Conservation (phyloP, 2,329 filamentous ascomycete genomes). For the Claviceps purpurea region DNA sequence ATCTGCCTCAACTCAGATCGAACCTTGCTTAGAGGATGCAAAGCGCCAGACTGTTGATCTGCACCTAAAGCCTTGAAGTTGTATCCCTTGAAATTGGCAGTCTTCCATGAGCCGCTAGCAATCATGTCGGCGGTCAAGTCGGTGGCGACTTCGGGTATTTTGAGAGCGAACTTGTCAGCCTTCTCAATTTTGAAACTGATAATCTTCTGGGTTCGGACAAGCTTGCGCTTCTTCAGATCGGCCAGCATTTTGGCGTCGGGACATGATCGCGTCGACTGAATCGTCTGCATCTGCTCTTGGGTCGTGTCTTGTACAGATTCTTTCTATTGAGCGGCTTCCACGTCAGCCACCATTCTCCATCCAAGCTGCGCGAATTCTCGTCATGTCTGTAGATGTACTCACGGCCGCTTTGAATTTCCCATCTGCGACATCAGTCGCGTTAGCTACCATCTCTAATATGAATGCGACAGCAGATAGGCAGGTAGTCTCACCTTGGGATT, state of each 20-base stretch:
- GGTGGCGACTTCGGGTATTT: slow-evolving; percentile 86
- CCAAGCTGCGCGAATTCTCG: no score
- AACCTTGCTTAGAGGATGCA: slow-evolving; percentile 79
- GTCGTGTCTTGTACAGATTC: slow-evolving; percentile 73
- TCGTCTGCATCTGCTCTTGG: slow-evolving; percentile 58
- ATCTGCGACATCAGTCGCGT: slow-evolving; percentile 4
- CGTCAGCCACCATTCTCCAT: not conserved
- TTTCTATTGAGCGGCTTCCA: slow-evolving; percentile 23
- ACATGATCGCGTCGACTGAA: slow-evolving; percentile 51
- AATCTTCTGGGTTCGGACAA: slow-evolving; percentile 71
- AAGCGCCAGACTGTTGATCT: slow-evolving; percentile 46
- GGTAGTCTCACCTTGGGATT: slow-evolving; percentile 37
- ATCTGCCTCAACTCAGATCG: slow-evolving; percentile 92
- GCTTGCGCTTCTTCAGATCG: slow-evolving; percentile 85
- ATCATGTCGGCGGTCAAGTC: slow-evolving; percentile 94
- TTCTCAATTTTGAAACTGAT: slow-evolving; percentile 75
- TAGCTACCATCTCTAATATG: not conserved
- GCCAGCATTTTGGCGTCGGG: slow-evolving; percentile 64
- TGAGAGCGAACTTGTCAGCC: slow-evolving; percentile 74
- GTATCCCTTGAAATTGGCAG: slow-evolving; percentile 70
- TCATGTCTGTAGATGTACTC: not conserved
- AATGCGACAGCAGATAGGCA: not conserved
- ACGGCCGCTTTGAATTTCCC: slow-evolving; percentile 7
- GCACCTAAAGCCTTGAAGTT: slow-evolving; percentile 61
- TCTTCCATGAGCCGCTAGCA: slow-evolving; percentile 78